Percentiles rank a stretch among this genome's conserved stretches.
These are phyloP conservation scores for Houttuynia cordata DNA, from an alignment of 164 flowering plant species.

Conservation along the genomic window DNA sequence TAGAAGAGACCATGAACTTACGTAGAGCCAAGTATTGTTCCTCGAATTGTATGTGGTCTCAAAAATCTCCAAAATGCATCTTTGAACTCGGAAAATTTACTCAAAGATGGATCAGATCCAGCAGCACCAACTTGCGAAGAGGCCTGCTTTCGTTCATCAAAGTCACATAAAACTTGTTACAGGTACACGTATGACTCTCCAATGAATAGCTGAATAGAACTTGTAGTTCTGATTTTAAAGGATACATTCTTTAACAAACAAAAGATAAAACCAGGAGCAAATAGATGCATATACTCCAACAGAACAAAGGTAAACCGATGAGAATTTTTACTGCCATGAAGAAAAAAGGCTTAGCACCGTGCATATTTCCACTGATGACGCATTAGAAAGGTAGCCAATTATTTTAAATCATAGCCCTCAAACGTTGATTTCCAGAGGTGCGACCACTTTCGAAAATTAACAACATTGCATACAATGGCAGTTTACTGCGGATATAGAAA, in stretches of 20 bases:
- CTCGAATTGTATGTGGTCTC: slow-evolving; percentile 97
- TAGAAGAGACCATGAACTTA: slow-evolving; percentile 17
- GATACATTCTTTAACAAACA: no score
- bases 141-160: slow-evolving; percentile 41
- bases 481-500: neutral
- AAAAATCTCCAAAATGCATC: slow-evolving; percentile 93
- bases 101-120: slow-evolving; percentile 49
- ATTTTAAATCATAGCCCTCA: no score
- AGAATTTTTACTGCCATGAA: no score
- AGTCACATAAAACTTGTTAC: slow-evolving; percentile 2
- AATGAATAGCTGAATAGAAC: neutral
- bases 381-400: no score
- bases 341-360: no score
- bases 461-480: neutral
- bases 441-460: no score
- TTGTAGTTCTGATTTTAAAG: no score
- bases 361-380: no score
- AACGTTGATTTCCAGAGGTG: no score
- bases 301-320: no score
- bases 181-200: neutral
- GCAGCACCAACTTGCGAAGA: slow-evolving; percentile 62
- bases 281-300: no score
- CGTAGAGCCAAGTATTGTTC: slow-evolving; percentile 83
- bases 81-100: slow-evolving; percentile 46
- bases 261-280: no score